phyloP scores from a whole-genome alignment of 1,139 yeast genomes.

The Scheffersomyces parashehatae region DNA sequence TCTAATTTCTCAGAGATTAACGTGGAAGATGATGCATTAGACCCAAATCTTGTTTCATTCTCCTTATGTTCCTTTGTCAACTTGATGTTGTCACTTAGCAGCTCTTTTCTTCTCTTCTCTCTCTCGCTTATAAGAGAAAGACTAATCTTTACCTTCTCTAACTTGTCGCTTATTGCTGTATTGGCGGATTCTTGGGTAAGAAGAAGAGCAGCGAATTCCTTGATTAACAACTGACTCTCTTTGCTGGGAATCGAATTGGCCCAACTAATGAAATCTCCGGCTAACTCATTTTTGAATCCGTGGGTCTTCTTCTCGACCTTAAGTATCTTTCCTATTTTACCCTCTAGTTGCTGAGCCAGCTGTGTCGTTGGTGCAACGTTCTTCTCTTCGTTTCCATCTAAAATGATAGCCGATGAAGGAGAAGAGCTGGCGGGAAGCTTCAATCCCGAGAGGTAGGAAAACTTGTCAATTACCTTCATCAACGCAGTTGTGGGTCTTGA shows the following conservation, averaged over 20 bases:
- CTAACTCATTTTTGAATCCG: conserved; percentile 34
- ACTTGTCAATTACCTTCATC: conserved; percentile 29
- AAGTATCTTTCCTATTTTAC: conserved; percentile 31
- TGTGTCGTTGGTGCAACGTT: conserved; percentile 1
- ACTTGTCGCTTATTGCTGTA: conserved; percentile 34
- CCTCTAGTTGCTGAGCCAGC: conserved; percentile 19
- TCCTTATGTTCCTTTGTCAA: conserved; percentile 37
- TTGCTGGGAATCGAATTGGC: conserved; percentile 35
- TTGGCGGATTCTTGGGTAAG: conserved; percentile 35
- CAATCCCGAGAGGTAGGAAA: conserved; percentile 19
- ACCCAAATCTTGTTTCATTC: conserved; percentile 47
- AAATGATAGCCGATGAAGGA: background rate
- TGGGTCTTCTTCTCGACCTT: conserved; percentile 34
- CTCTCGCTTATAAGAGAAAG: conserved; percentile 49
- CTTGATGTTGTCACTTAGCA: conserved; percentile 32
- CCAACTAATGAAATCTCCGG: conserved; percentile 45
- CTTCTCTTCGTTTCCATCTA: background rate
- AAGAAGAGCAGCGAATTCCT: conserved; percentile 39
- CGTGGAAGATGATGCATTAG: conserved; percentile 38
- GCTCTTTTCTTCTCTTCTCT: conserved; percentile 47
- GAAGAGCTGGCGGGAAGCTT: background rate
- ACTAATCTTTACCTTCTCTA: conserved; percentile 42
- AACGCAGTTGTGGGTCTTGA: conserved; percentile 33
- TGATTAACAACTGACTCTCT: conserved; percentile 39
- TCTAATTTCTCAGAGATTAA: conserved; percentile 49